Percentiles rank a stretch among this genome's conserved stretches.
Evolutionary conservation across 2,329 filamentous ascomycete species (phyloP).

Genomic region (Sporothrix humicola): DNA sequence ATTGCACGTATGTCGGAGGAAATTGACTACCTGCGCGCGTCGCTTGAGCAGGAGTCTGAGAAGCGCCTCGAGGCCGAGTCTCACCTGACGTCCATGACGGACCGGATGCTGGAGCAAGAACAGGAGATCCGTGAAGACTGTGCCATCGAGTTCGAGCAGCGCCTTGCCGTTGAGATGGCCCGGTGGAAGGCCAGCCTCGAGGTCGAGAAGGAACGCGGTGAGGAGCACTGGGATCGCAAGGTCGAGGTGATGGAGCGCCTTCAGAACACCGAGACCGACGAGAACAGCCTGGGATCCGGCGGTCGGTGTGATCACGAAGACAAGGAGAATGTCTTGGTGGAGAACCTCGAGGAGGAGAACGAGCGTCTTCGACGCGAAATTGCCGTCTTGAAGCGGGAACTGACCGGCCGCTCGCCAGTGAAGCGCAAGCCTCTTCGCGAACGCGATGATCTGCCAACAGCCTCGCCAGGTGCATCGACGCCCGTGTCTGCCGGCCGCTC

Average conservation of each 20-base stretch:
- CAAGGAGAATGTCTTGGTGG: slow-evolving; percentile 67
- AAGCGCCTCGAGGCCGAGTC: slow-evolving; percentile 74
- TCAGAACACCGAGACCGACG: slow-evolving; percentile 34
- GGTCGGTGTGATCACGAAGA: slow-evolving; percentile 50
- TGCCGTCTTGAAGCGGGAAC: slow-evolving; percentile 67
- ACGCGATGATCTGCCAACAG: slow-evolving; percentile 53
- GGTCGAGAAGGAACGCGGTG: slow-evolving; percentile 77
- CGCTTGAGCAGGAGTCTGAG: slow-evolving; percentile 73
- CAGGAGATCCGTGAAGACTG: slow-evolving; percentile 88
- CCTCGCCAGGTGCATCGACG: slow-evolving; percentile 20
- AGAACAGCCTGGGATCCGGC: slow-evolving; percentile 33
- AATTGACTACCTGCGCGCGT: slow-evolving; percentile 73
- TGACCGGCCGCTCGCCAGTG: slow-evolving; percentile 66
- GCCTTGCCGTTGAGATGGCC: slow-evolving; percentile 73
- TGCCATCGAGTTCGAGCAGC: slow-evolving; percentile 81
- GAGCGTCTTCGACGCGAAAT: slow-evolving; percentile 70
- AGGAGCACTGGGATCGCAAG: slow-evolving; percentile 88
- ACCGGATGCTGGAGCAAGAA: slow-evolving; percentile 71
- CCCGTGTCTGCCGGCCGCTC: slow-evolving; percentile 35
- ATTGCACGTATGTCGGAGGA: slow-evolving; percentile 80
- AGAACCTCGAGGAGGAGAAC: slow-evolving; percentile 73
- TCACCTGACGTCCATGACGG: slow-evolving; percentile 72
- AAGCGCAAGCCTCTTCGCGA: slow-evolving; percentile 63
- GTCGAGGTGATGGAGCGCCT: slow-evolving; percentile 62
- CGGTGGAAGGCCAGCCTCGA: slow-evolving; percentile 83